Conservation (phyloP, 768 basidiomycete species). For the Naganishia vaughanmartiniae region DNA sequence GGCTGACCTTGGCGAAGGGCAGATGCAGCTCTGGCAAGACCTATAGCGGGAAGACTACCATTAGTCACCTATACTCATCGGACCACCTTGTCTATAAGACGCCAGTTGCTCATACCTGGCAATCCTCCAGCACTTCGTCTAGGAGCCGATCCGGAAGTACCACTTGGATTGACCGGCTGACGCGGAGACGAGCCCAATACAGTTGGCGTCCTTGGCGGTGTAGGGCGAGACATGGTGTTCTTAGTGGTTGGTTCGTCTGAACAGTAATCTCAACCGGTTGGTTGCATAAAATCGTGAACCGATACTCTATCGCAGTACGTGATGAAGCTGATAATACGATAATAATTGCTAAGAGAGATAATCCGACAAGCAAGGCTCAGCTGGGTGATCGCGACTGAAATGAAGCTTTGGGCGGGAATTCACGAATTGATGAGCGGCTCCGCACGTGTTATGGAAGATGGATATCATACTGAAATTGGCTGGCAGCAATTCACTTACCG, state of each 20-base stretch:
- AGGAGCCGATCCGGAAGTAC: slow-evolving; percentile 36
- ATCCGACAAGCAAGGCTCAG: background rate
- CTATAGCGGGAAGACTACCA: slow-evolving; percentile 7
- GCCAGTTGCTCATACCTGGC: slow-evolving; percentile 37
- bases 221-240: slow-evolving; percentile 40
- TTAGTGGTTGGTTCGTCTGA: background rate
- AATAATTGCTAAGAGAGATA: background rate
- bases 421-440: background rate
- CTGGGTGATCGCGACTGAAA: background rate
- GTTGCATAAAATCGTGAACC: no score
- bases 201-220: slow-evolving; percentile 37
- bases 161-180: slow-evolving; percentile 36
- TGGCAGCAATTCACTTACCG: background rate
- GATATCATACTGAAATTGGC: background rate
- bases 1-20: slow-evolving; percentile 42
- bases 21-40: slow-evolving; percentile 49
- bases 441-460: background rate
- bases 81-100: background rate
- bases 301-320: no score
- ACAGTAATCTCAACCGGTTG: background rate
- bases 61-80: background rate
- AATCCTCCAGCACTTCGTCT: slow-evolving; percentile 46
- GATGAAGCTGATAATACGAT: no score
- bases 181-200: slow-evolving; percentile 32
- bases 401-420: background rate